These are phyloP conservation scores for Cryphonectria parasitica DNA, from an alignment of 2,329 filamentous ascomycete species.

Conservation along the genomic window DNA sequence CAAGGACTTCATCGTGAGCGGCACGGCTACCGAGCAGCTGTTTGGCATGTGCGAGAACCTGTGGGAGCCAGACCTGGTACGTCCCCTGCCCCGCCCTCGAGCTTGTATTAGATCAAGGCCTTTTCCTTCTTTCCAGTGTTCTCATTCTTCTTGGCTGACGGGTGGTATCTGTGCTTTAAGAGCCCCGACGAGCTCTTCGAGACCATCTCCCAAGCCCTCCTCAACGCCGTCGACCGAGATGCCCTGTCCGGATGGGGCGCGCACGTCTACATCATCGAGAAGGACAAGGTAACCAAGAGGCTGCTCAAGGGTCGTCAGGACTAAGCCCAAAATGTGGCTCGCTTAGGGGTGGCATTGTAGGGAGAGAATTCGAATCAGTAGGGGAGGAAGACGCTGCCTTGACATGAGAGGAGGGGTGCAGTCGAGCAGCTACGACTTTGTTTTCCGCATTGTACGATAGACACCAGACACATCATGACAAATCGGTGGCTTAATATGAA, in stretches of 20 bases:
- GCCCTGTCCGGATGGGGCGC: slow-evolving; percentile 97
- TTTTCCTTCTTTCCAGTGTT: too few relatives aligned
- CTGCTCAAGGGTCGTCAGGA: slow-evolving; percentile 98
- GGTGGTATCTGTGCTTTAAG: slow-evolving; percentile 46
- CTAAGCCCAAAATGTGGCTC: slow-evolving; percentile 49
- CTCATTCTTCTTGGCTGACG: neutral
- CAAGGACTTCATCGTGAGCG: slow-evolving; percentile 98
- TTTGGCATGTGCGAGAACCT: slow-evolving; percentile 98
- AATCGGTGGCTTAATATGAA: slow-evolving; percentile 20
- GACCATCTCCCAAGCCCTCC: slow-evolving; percentile 92
- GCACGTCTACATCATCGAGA: slow-evolving; percentile 99
- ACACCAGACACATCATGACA: slow-evolving; percentile 28
- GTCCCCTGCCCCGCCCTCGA: slow-evolving; percentile 38
- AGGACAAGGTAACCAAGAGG: slow-evolving; percentile 99
- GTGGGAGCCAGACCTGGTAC: slow-evolving; percentile 95
- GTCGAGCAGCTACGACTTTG: slow-evolving; percentile 26
- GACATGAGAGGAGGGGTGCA: slow-evolving; percentile 17
- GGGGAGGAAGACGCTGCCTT: slow-evolving; percentile 16
- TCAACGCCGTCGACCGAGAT: slow-evolving; percentile 96
- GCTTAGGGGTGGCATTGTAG: slow-evolving; percentile 16
- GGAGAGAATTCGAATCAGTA: slow-evolving; percentile 14
- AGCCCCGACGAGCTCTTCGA: slow-evolving; percentile 95
- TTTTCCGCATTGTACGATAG: slow-evolving; percentile 29
- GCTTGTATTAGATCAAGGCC: neutral
- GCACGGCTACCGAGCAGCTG: slow-evolving; percentile 94